Percentiles rank a stretch among this genome's conserved stretches.
These are phyloP conservation scores for Aegilops umbellulata DNA, from an alignment of 176 grass and related monocot genomes.

Conservation along the genomic window DNA sequence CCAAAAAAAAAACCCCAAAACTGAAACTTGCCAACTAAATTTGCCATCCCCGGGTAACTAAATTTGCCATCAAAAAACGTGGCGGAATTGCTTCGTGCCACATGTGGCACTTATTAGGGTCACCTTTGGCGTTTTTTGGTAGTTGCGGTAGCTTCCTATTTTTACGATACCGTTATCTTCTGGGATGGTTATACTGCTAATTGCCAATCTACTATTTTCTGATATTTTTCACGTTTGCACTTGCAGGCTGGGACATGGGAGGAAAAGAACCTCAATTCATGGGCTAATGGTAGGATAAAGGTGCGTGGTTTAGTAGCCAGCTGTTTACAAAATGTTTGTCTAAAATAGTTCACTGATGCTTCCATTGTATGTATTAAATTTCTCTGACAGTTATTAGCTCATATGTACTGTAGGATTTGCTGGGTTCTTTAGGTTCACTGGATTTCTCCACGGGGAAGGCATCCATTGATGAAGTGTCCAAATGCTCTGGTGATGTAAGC, in stretches of 20 bases:
- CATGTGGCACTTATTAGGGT: no score
- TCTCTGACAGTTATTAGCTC: not conserved
- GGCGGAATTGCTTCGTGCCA: no score
- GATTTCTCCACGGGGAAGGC: conserved; percentile 79
- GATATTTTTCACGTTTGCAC: conserved; percentile 34
- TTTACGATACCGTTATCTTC: not conserved
- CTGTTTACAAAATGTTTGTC: not conserved
- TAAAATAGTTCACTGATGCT: not conserved
- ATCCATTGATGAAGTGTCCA: conserved; percentile 76
- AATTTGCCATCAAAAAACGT: no score
- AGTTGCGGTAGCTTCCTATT: not conserved
- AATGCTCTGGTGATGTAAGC: conserved; percentile 93
- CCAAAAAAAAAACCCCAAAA: no score
- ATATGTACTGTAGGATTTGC: conserved; percentile 51
- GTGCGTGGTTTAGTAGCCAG: conserved; percentile 24
- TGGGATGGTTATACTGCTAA: not conserved
- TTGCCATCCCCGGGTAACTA: no score
- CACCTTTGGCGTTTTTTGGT: not conserved
- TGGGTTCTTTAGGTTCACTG: conserved; percentile 67
- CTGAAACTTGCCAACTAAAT: no score
- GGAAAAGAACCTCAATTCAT: conserved; percentile 95
- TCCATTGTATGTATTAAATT: not conserved
- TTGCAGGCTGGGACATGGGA: conserved; percentile 98
- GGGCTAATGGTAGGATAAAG: conserved; percentile 88
- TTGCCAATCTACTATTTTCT: not conserved